Conservation (phyloP, 139 green algal genomes). For the Chlamydomonas incerta region DNA sequence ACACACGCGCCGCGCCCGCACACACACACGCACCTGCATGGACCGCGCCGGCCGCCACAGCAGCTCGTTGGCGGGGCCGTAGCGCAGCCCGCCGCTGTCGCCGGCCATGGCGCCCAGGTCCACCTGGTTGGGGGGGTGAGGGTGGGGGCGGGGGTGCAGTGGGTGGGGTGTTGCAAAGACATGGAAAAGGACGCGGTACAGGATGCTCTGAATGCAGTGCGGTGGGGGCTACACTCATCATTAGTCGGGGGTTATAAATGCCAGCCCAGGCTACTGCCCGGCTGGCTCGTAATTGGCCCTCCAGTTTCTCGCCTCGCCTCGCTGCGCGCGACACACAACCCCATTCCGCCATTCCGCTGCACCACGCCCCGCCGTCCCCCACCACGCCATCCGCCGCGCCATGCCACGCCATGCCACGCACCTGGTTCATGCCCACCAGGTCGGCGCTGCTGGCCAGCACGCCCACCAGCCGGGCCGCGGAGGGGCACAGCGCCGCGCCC, state of each 20-base stretch:
- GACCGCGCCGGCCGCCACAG: slow-evolving; percentile 33
- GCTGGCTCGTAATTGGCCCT: no score
- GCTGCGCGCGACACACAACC: no score
- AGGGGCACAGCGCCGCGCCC: slow-evolving; percentile 6
- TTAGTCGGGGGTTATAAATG: no score
- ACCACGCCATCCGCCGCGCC: not conserved
- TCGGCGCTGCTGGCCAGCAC: slow-evolving; percentile 28
- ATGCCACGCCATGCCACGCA: not conserved
- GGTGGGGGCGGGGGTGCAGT: not conserved
- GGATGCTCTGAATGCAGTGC: not conserved
- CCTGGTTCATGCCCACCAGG: slow-evolving; percentile 41
- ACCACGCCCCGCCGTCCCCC: not conserved
- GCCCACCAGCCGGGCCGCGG: not conserved
- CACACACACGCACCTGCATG: slow-evolving; percentile 29
- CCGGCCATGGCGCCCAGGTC: slow-evolving; percentile 17
- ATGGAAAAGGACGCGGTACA: not conserved
- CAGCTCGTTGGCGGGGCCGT: slow-evolving; percentile 34
- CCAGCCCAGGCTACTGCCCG: no score
- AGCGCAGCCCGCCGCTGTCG: slow-evolving; percentile 41
- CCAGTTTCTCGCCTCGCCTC: no score
- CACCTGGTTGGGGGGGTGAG: not conserved
- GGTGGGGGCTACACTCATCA: no score
- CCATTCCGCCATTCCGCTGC: not conserved
- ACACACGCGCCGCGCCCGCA: no score
- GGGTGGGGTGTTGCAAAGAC: not conserved